phyloP scores from a whole-genome alignment of 164 flowering plant genomes.

The Liquidambar formosana region DNA sequence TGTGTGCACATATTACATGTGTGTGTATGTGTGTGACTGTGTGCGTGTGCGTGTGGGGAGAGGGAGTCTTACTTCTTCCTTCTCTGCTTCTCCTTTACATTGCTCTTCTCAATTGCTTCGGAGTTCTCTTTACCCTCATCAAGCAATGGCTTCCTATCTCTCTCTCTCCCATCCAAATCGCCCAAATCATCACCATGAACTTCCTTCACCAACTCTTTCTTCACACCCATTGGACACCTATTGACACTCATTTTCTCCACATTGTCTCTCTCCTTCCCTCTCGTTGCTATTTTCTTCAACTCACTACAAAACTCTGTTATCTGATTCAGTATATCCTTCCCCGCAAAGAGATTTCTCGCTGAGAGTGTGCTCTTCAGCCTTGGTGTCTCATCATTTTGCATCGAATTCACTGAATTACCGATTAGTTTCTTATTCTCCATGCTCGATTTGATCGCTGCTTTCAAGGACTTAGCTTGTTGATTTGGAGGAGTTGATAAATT shows the following conservation, averaged over 20 bases:
- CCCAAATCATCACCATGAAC: constrained; percentile 9
- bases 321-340: constrained; percentile 65
- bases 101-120: constrained; percentile 24
- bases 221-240: constrained; percentile 9
- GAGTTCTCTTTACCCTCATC: constrained; percentile 37
- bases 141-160: constrained; percentile 54
- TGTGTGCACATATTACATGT: too few relatives aligned
- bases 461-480: constrained; percentile 30
- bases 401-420: constrained; percentile 6
- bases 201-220: constrained; percentile 8
- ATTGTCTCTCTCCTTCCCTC: constrained; percentile 45
- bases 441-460: constrained; percentile 57
- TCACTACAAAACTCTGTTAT: constrained; percentile 80
- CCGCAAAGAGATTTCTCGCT: constrained; percentile 69
- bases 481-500: constrained; percentile 45
- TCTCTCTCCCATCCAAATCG: constrained; percentile 26
- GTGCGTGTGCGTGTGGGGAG: too few relatives aligned
- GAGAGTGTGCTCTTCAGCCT: constrained; percentile 65
- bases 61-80: constrained; percentile 36
- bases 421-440: constrained; percentile 35
- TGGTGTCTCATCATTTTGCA: constrained; percentile 23
- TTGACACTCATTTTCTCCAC: constrained; percentile 22
- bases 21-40: too few relatives aligned
- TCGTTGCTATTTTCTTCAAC: constrained; percentile 72
- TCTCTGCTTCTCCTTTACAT: constrained; percentile 35